Evolutionary conservation across 768 basidiomycete species (phyloP).

Genomic region (Boletus sp.): DNA sequence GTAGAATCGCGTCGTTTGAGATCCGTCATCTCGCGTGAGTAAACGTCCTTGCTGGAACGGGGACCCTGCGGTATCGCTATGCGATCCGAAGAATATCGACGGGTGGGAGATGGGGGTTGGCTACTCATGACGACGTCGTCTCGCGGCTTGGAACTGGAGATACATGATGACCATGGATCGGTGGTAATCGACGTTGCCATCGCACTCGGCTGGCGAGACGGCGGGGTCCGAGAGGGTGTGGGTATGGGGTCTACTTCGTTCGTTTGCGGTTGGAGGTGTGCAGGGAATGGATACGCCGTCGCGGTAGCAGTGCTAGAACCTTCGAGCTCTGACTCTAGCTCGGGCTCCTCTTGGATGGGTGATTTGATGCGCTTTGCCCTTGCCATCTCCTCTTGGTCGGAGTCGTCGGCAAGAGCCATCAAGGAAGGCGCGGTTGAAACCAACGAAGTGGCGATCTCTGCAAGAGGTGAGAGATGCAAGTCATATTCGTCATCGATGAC

Average conservation of each 20-base stretch:
- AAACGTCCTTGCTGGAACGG: constrained; percentile 13
- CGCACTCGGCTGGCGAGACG: constrained; percentile 25
- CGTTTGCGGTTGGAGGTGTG: constrained; percentile 23
- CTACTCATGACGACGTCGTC: constrained; percentile 30
- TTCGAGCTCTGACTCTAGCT: constrained; percentile 27
- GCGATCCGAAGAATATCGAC: constrained; percentile 26
- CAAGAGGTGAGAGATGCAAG: constrained; percentile 31
- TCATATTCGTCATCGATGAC: constrained; percentile 26
- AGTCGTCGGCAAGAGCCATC: constrained; percentile 29
- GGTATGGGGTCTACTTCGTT: constrained; percentile 25
- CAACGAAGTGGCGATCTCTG: constrained; percentile 25
- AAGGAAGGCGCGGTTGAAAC: constrained; percentile 28
- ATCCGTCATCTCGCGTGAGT: constrained; percentile 24
- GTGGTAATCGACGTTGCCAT: constrained; percentile 28
- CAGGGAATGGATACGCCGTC: constrained; percentile 23
- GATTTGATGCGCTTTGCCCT: constrained; percentile 17
- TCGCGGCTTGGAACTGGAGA: constrained; percentile 26
- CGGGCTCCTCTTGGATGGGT: constrained; percentile 23
- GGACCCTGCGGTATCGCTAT: constrained; percentile 11
- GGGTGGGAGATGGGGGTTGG: constrained; percentile 26
- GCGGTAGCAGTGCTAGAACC: constrained; percentile 6
- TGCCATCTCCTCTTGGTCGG: constrained; percentile 26
- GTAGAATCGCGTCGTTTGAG: constrained; percentile 17
- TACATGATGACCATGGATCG: constrained; percentile 22
- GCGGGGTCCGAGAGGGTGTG: constrained; percentile 28